Percentiles rank a stretch among this genome's conserved stretches.
phyloP scores from a whole-genome alignment of 2,329 filamentous ascomycete species.

The Exophiala calicioides region DNA sequence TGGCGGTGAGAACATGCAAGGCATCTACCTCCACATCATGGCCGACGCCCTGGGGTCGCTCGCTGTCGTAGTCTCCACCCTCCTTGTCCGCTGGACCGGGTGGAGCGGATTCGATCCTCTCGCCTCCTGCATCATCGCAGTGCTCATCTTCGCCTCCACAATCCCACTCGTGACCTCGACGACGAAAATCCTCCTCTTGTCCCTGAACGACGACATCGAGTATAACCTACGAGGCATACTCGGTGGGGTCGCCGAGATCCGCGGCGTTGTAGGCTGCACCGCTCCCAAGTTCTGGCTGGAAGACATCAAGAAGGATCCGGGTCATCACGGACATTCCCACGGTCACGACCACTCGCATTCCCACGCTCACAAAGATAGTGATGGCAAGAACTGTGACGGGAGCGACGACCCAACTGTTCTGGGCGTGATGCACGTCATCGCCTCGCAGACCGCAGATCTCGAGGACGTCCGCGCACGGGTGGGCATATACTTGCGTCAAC shows the following conservation, averaged over 20 bases:
- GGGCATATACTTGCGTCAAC: slow-evolving; percentile 66
- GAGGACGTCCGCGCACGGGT: slow-evolving; percentile 85
- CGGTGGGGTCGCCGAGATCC: slow-evolving; percentile 75
- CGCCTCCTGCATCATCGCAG: slow-evolving; percentile 88
- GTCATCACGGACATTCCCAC: slow-evolving; percentile 36
- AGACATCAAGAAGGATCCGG: slow-evolving; percentile 36
- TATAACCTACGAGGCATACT: slow-evolving; percentile 85
- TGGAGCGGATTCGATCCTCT: slow-evolving; percentile 96
- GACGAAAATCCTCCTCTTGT: slow-evolving; percentile 78
- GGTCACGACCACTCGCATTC: slow-evolving; percentile 32
- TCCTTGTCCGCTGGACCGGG: slow-evolving; percentile 80
- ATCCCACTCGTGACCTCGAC: slow-evolving; percentile 83
- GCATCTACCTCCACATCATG: slow-evolving; percentile 92
- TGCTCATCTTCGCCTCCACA: slow-evolving; percentile 90
- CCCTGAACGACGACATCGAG: slow-evolving; percentile 80
- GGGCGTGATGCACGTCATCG: slow-evolving; percentile 84
- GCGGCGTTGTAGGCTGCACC: slow-evolving; percentile 81
- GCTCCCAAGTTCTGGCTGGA: slow-evolving; percentile 93
- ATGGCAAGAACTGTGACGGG: slow-evolving; percentile 23
- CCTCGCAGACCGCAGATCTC: slow-evolving; percentile 68
- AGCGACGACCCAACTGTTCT: slow-evolving; percentile 56
- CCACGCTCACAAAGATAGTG: slow-evolving; percentile 34
- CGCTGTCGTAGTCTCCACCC: slow-evolving; percentile 88
- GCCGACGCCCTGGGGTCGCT: slow-evolving; percentile 93
- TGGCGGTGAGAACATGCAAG: slow-evolving; percentile 96